These are phyloP conservation scores for Ophiobolus disseminans DNA, from an alignment of 2,329 filamentous ascomycete genomes.

Conservation along the genomic window DNA sequence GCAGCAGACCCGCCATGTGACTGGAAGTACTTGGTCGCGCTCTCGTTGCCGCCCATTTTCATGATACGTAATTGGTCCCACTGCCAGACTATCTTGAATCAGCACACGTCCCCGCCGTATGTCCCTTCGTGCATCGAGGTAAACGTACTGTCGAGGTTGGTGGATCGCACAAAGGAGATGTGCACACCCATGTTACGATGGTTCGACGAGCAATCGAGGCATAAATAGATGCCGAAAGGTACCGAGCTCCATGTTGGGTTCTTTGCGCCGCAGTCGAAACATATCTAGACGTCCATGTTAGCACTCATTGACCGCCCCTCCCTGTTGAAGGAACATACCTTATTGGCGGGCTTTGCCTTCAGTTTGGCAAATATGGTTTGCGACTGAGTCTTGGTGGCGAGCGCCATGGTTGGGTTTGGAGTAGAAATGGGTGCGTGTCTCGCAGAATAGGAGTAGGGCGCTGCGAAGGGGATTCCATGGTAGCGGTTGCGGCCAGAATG, in stretches of 20 bases:
- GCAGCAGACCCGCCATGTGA: constrained; percentile 93
- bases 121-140: background rate
- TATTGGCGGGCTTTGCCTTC: constrained; percentile 93
- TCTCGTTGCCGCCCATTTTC: constrained; percentile 99
- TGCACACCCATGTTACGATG: constrained; percentile 98
- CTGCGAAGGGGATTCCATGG: constrained; percentile 27
- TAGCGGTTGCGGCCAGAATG: background rate
- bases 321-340: constrained; percentile 64
- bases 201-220: constrained; percentile 95
- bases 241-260: constrained; percentile 99
- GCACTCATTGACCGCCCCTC: constrained; percentile 26
- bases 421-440: constrained; percentile 25
- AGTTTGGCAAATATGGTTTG: constrained; percentile 98
- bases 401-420: constrained; percentile 56
- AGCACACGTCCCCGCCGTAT: constrained; percentile 59
- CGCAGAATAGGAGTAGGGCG: constrained; percentile 34
- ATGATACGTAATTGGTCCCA: constrained; percentile 97
- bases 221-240: constrained; percentile 96
- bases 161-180: constrained; percentile 98
- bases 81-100: constrained; percentile 72
- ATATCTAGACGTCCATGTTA: constrained; percentile 68
- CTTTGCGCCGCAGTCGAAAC: constrained; percentile 97
- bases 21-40: constrained; percentile 97
- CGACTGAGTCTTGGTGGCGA: constrained; percentile 90
- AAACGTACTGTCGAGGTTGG: constrained; percentile 91